Percentiles rank a stretch among this genome's conserved stretches.
phyloP scores from a whole-genome alignment of 2,329 filamentous ascomycete genomes.

The Penicillium sclerotigenum region DNA sequence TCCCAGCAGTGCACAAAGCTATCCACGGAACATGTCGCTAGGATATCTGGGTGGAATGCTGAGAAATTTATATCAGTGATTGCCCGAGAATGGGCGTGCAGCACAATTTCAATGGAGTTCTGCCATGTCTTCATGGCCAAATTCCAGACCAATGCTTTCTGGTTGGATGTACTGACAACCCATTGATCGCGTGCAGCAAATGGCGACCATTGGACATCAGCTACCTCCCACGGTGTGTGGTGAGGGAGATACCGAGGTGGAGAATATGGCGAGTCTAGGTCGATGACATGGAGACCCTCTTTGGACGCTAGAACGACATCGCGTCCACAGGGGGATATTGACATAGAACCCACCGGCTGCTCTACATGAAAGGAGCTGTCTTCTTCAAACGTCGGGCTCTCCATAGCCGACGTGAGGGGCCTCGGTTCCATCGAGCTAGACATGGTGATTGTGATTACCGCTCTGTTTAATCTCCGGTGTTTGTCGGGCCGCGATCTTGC shows the following conservation, averaged over 20 bases:
- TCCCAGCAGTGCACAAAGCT: conserved; percentile 95
- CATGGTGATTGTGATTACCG: conserved; percentile 25
- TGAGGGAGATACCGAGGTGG: conserved; percentile 81
- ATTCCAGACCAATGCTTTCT: conserved; percentile 93
- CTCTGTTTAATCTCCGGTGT: conserved; percentile 4
- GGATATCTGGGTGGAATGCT: conserved; percentile 81
- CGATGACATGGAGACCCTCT: conserved; percentile 85
- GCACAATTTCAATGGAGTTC: conserved; percentile 81
- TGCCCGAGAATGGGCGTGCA: conserved; percentile 80
- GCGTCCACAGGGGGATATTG: conserved; percentile 85
- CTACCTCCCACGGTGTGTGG: conserved; percentile 88
- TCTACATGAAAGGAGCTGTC: conserved; percentile 82
- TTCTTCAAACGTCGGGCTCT: conserved; percentile 82
- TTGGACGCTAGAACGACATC: conserved; percentile 89
- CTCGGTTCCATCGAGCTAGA: conserved; percentile 37
- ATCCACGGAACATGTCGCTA: conserved; percentile 88
- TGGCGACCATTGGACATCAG: conserved; percentile 95
- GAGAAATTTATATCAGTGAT: conserved; percentile 98
- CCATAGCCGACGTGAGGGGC: conserved; percentile 59
- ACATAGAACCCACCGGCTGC: conserved; percentile 77
- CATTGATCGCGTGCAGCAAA: conserved; percentile 87
- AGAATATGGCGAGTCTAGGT: conserved; percentile 84
- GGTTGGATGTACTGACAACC: conserved; percentile 92
- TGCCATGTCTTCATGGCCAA: conserved; percentile 67
- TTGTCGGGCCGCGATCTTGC: conserved; percentile 9